Evolutionary conservation across 2,329 filamentous ascomycete species (phyloP).

Genomic region (Tothia fuscella): DNA sequence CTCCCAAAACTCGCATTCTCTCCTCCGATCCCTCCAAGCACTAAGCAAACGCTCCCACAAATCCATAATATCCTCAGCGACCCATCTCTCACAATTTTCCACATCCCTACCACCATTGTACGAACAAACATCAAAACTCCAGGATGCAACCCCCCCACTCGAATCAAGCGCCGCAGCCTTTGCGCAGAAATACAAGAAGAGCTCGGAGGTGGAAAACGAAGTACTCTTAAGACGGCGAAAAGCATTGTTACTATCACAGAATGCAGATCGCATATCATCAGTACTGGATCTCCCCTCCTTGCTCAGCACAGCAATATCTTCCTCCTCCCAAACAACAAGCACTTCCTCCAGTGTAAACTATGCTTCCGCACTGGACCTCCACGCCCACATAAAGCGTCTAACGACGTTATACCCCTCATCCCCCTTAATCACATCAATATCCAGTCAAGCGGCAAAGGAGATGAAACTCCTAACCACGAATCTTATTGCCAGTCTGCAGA

Average conservation of each 20-base stretch:
- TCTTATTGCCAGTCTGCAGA: constrained; percentile 64
- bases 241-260: constrained; percentile 69
- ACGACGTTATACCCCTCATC: constrained; percentile 74
- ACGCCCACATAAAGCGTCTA: constrained; percentile 83
- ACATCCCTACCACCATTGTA: constrained; percentile 61
- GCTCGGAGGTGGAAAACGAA: constrained; percentile 48
- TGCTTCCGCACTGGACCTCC: constrained; percentile 77
- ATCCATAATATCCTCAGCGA: constrained; percentile 67
- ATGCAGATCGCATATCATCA: constrained; percentile 80
- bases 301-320: constrained; percentile 63
- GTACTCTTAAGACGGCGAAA: constrained; percentile 63
- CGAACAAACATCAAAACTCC: constrained; percentile 53
- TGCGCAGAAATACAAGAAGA: constrained; percentile 70
- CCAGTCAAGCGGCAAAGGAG: constrained; percentile 66
- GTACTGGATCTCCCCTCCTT: constrained; percentile 82
- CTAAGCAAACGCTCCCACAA: constrained; percentile 85
- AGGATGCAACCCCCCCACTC: constrained; percentile 61
- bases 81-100: constrained; percentile 61
- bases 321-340: constrained; percentile 19
- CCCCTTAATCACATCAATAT: constrained; percentile 59
- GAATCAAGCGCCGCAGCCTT: constrained; percentile 71
- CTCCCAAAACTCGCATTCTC: constrained; percentile 68
- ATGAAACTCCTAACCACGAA: constrained; percentile 84
- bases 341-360: constrained; percentile 54
- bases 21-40: constrained; percentile 70